Evolutionary conservation across 2,329 filamentous ascomycete genomes (phyloP).

Genomic region (Annulohypoxylon truncatum): DNA sequence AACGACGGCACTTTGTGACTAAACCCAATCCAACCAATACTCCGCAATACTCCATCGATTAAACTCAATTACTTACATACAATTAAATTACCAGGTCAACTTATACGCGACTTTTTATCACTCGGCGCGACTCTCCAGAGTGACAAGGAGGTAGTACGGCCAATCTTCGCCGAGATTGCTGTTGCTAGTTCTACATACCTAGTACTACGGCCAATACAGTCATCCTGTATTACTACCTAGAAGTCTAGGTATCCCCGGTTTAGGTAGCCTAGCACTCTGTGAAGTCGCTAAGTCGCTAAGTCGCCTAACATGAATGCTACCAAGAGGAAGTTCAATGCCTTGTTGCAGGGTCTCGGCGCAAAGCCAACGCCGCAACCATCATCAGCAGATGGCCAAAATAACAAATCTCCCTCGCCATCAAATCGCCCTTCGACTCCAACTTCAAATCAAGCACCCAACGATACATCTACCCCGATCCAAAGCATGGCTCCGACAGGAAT

Average conservation of each 20-base stretch:
- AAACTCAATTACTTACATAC: neutral
- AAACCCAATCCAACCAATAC: conserved; percentile 10
- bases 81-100: conserved; percentile 10
- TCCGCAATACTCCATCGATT: neutral
- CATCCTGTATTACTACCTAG: conserved; percentile 20
- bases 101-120: neutral
- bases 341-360: conserved; percentile 74
- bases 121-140: neutral
- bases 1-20: neutral
- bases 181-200: conserved; percentile 15
- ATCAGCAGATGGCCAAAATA: conserved; percentile 51
- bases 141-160: conserved; percentile 2
- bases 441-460: conserved; percentile 46
- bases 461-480: conserved; percentile 26
- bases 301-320: conserved; percentile 72
- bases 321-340: conserved; percentile 85
- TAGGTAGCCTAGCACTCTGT: conserved; percentile 4
- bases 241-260: neutral
- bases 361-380: conserved; percentile 57
- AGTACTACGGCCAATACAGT: conserved; percentile 2
- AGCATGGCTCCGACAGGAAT: conserved; percentile 29
- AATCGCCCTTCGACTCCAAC: conserved; percentile 47
- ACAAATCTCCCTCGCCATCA: conserved; percentile 27
- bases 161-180: conserved; percentile 16
- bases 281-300: neutral